Evolutionary conservation across 352 stramenopile genomes (phyloP).

Genomic region (Hyaloperonospora brassicae): DNA sequence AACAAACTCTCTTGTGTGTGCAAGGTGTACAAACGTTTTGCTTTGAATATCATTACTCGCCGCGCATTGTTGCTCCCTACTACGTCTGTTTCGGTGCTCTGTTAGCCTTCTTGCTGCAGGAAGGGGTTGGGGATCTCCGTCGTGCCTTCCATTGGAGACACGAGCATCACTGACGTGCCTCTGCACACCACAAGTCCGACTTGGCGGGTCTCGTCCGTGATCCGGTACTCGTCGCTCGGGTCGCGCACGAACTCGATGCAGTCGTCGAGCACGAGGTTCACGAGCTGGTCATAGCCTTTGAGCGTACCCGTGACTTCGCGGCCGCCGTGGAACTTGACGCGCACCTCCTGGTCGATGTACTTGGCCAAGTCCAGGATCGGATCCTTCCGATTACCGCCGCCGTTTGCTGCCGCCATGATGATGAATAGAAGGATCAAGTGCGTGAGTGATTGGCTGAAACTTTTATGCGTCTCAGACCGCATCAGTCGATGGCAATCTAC

Average conservation of each 20-base stretch:
- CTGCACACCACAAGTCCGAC: conserved; percentile 92
- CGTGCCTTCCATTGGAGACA: conserved; percentile 87
- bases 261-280: conserved; percentile 96
- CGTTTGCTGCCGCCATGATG: conserved; percentile 59
- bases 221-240: conserved; percentile 81
- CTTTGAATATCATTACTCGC: background rate
- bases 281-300: conserved; percentile 94
- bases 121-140: conserved; percentile 91
- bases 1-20: too few species aligned
- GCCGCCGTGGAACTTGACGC: conserved; percentile 92
- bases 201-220: conserved; percentile 88
- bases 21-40: background rate
- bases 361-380: conserved; percentile 92
- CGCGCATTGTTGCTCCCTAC: background rate
- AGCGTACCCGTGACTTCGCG: conserved; percentile 88
- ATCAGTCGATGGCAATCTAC: conserved; percentile 18
- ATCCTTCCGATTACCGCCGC: conserved; percentile 45
- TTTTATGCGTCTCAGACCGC: conserved; percentile 5
- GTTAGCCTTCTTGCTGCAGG: conserved; percentile 72
- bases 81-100: conserved; percentile 1
- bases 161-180: conserved; percentile 88
- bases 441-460: conserved; percentile 19
- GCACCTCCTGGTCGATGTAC: conserved; percentile 91
- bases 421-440: conserved; percentile 1
- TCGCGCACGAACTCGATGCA: conserved; percentile 93